Percentiles rank a stretch among this genome's conserved stretches.
These are phyloP conservation scores for Rhododendron ferrugineum DNA, from an alignment of 148 eudicot species.

Conservation along the genomic window DNA sequence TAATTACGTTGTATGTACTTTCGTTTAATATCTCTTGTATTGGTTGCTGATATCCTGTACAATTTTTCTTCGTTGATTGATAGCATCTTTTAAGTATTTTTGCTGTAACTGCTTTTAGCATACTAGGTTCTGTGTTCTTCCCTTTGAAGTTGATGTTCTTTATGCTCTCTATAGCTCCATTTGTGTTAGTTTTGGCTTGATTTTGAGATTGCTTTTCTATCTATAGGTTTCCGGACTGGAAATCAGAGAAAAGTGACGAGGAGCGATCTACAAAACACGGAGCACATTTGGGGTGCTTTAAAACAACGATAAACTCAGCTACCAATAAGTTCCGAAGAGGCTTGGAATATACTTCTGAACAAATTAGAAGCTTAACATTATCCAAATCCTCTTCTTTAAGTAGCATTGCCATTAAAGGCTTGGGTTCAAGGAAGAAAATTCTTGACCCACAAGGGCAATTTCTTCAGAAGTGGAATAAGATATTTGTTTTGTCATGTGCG, in stretches of 20 bases:
- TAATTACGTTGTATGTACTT: neutral
- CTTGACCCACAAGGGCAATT: conserved; percentile 87
- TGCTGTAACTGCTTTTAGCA: neutral
- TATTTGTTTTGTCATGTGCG: conserved; percentile 75
- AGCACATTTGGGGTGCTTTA: conserved; percentile 24
- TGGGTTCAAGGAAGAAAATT: conserved; percentile 49
- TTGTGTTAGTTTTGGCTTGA: neutral
- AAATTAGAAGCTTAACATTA: conserved; percentile 28
- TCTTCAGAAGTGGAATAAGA: conserved; percentile 92
- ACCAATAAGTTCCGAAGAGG: conserved; percentile 37
- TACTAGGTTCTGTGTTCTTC: neutral
- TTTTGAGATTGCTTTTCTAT: neutral
- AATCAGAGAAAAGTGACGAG: conserved; percentile 34
- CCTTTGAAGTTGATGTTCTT: neutral
- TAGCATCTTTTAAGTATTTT: neutral
- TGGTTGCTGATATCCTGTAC: neutral
- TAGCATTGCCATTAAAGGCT: conserved; percentile 21
- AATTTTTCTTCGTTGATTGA: neutral
- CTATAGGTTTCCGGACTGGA: conserved; percentile 55
- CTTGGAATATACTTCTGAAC: conserved; percentile 31
- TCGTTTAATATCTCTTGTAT: neutral
- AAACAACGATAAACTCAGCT: conserved; percentile 24
- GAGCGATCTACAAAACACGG: conserved; percentile 28
- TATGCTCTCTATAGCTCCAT: neutral
- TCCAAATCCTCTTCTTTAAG: conserved; percentile 36